phyloP scores from a whole-genome alignment of 1,284 basidiomycete species.

The Inonotus obliquus region DNA sequence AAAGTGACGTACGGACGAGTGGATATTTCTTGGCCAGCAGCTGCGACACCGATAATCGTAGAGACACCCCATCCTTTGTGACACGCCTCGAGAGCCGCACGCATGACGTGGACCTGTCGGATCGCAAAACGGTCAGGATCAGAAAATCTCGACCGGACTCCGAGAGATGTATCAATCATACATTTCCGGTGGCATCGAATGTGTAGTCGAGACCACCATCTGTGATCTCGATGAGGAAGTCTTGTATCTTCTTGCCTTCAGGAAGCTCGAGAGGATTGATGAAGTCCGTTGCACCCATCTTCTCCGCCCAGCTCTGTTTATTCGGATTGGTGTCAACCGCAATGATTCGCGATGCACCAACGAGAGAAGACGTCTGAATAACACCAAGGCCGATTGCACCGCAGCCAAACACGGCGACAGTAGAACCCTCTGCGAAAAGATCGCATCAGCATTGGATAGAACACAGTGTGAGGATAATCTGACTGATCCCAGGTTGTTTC shows the following conservation, averaged over 20 bases:
- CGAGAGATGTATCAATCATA: constrained; percentile 28
- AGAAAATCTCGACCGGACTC: not conserved
- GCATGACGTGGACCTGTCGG: constrained; percentile 83
- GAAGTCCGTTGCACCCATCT: constrained; percentile 98
- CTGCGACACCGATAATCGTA: constrained; percentile 91
- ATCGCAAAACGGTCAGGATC: not conserved
- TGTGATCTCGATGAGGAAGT: constrained; percentile 87
- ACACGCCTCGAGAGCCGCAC: constrained; percentile 91
- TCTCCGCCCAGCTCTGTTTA: constrained; percentile 86
- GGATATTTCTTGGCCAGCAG: constrained; percentile 96
- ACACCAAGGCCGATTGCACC: constrained; percentile 96
- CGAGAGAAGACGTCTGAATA: constrained; percentile 75
- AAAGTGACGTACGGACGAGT: constrained; percentile 77
- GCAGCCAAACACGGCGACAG: constrained; percentile 92
- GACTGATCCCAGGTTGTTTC: constrained; percentile 77
- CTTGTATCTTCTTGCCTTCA: constrained; percentile 81
- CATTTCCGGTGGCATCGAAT: constrained; percentile 95
- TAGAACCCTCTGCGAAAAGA: constrained; percentile 62
- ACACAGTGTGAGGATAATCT: constrained; percentile 26
- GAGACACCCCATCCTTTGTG: constrained; percentile 99
- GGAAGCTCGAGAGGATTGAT: constrained; percentile 80
- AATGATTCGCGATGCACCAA: constrained; percentile 85
- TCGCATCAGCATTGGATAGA: not conserved
- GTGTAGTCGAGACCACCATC: constrained; percentile 98
- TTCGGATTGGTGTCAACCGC: constrained; percentile 87